Base-by-base conservation (phyloP, 2,329 filamentous ascomycete species). In the Monilinia polystroma region DNA sequence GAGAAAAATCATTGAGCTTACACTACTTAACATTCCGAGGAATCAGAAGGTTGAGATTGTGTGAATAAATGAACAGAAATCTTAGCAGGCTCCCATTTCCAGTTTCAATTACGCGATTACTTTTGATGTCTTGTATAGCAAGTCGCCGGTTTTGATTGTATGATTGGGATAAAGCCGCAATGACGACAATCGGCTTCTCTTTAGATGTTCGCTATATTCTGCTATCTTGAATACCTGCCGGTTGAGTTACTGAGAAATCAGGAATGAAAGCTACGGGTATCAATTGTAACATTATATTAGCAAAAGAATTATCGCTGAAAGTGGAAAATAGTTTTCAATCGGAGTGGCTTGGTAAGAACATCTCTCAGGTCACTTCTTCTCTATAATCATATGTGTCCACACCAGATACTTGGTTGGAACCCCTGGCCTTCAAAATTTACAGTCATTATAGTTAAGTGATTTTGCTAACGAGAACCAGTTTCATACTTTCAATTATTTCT, bases 241-340 rank as follows among this genome's bases (percentile, higher is more conserved):
- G 60, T 51, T 35, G 57, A 35, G 60, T 7, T 62, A 57, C 55
- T 57, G 66, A 60, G 66, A 45, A 41, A 64, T 66, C 49, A 58
- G 66, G 47, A 66, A 67, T 56, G 69, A 67, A 45, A 65, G 63
- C 35, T 23, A 59, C 59, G 58, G 66, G 53, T 45, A 67, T 68
- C 52, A 16, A 53, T 63, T 43, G 49, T 32, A 35, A 26, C n/a
- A 18, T 16, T 62, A 18, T 35, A 35, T 32, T 60, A 20, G 45
- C 56, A 60, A 52, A 53, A 12, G 56, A 60, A 54, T 38, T 4
- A 67, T 73, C 69, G 70, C 65, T 75, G 74, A 76, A 55, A 69
- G 71, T 67, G 64, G 68, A 71, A 71, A 73, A 72, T 77, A 77
- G 76, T 77, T 77, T 77, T 77, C 76, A 77, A 77, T 77, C 76